Percentiles rank a stretch among this genome's conserved stretches.
Conservation (phyloP, 805 yeast genomes). For the Lipomyces chichibuensis region DNA sequence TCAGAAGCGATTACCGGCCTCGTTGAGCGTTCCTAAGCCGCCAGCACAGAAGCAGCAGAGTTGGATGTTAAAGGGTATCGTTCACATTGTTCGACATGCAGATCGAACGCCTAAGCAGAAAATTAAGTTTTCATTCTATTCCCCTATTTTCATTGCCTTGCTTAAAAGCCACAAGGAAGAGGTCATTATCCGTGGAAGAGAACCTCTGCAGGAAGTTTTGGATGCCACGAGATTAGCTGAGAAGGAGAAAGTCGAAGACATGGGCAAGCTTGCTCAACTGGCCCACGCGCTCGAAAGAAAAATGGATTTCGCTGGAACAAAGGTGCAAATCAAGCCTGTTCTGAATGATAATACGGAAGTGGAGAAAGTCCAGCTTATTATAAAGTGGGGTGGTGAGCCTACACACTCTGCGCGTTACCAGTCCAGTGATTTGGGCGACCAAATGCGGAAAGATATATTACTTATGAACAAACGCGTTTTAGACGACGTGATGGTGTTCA, state of each 20-base stretch:
- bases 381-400: constrained; percentile 99
- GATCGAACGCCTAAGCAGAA: constrained; percentile 99
- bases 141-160: constrained; percentile 80
- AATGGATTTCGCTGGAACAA: constrained; percentile 90
- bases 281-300: constrained; percentile 86
- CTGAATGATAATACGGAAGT: constrained; percentile 61
- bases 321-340: constrained; percentile 92
- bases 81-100: constrained; percentile 91
- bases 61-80: constrained; percentile 95
- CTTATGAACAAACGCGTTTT: constrained; percentile 81
- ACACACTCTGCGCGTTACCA: constrained; percentile 96
- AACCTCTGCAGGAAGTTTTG: constrained; percentile 81
- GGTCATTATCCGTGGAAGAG: constrained; percentile 87
- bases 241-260: constrained; percentile 74
- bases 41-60: constrained; percentile 73
- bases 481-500: constrained; percentile 80
- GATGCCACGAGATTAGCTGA: constrained; percentile 78
- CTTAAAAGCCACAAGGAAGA: constrained; percentile 95
- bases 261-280: constrained; percentile 71
- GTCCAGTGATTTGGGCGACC: constrained; percentile 94
- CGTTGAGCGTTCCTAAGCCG: constrained; percentile 43
- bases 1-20: constrained; percentile 45
- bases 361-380: constrained; percentile 91
- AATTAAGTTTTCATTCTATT: constrained; percentile 90
- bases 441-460: constrained; percentile 87